Base-by-base conservation (phyloP, 768 basidiomycete species). In the Scleroderma citrinum region DNA sequence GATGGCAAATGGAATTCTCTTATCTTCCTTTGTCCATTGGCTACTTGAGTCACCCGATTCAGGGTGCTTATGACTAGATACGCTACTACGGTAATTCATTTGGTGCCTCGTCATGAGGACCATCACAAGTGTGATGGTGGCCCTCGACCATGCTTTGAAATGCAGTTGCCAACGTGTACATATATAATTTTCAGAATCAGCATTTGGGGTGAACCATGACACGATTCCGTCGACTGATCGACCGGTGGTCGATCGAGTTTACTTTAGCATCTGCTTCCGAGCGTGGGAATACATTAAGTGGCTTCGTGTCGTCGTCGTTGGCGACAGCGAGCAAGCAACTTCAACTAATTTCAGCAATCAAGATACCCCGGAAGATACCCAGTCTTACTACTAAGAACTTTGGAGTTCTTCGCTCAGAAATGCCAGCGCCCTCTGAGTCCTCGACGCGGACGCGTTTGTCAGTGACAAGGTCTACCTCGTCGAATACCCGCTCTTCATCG, bases 371-470 rank as follows among this genome's bases (percentile, higher is more conserved):
- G 19, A n/a, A n/a, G 23, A 31, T 29, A 37, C 20, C 29, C 37
- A 13, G 7, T 19, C 36, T 21, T 14, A 2, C 20, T 5, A 35
- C 43, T 44, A 29, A 16, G 23, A 42, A 34, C 19, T 23, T 19
- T 44, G 43, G 8, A 44, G 17, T 17, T 32, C 12, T 44, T 8
- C 13, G 14, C 19, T 29, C 40, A 41, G 31, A 42, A 47, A 65
- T 65, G 57, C 64, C 60, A 35, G 54, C 65, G 1, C 77, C 76
- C 13, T 83, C 82, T 38, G 80, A 81, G 53, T 61, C 78, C 14
- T 80, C 80, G 34, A 70, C 76, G 47, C 80, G 79, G 35, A 52
- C 60, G 26, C 59, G 64, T 23, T 29, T 48, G 34, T 67, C 63
- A 6, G 62, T 80, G 19, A 68, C 79, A 40, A 69, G 76, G 11